Base-by-base conservation (phyloP, 1,139 yeast species). In the Saccharomycopsis phalli region DNA sequence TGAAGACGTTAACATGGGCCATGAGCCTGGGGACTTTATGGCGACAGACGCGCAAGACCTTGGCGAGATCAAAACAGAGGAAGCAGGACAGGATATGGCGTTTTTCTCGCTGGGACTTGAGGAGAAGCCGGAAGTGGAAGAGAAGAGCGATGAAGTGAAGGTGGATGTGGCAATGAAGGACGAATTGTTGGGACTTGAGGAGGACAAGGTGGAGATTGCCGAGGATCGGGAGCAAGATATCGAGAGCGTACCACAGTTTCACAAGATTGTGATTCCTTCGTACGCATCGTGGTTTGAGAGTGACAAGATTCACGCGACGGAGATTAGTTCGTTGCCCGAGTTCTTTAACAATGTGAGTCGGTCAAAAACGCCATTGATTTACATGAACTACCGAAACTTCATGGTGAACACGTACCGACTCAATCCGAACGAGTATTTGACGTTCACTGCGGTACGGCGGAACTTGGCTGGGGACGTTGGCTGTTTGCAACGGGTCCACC, bases 381-480 rank as follows among this genome's bases (percentile, higher is more conserved):
- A 88, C 59, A 72, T 76, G 44, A 83, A 81, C 57, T 88, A 87
- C 58, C 75, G 99, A 56, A 91, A 88, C 58, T 91, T 91, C 59
- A 86, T 91, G 94, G 70, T 91, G 37, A 87, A 91, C 59, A 74
- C 95, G 4, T 93, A 91, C 59, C 70, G 98, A 50, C 65, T 91
- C 46, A 88, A 91, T 57, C 98, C 98, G 11, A 79, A 81, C 53
- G 98, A 91, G 59, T 88, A 84, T 55, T 68, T 91, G 39, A 86
- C 96, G 0, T 81, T 87, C 42, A 91, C 98, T 0, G 93, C 97
- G 0, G 84, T 94, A 46, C 79, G 98, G 54, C 77, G 99, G 54
- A 91, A 88, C 55, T 69, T 93, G 48, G 93, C 87, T 18, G 98
- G 98, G 31, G 98, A 93, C 64, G 97, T 88, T 8, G 94, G 96